Base-by-base conservation (phyloP, 2,329 filamentous ascomycete genomes). In the Neoscytalidium dimidiatum region DNA sequence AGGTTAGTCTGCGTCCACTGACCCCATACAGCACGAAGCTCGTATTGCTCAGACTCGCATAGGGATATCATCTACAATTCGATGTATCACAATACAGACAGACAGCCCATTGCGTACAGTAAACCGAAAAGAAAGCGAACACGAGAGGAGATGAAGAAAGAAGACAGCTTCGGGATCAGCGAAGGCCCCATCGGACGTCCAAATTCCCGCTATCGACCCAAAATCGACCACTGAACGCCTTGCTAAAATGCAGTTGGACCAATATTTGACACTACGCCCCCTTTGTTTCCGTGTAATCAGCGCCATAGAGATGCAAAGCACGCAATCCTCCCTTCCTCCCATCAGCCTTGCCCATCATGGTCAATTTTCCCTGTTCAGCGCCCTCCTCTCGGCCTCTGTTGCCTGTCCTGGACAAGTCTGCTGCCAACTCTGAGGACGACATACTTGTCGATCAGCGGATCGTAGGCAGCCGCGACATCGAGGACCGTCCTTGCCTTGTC, bases 391-490 rank as follows among this genome's bases (percentile, higher is more conserved):
- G 58, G 58, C 19, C 58, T 62, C 29, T 58, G 51, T 21, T 58
- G 51, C 23, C 38, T 64, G 8, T 58, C 41, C 51, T 49, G 51
- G 9, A 58, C 28, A 8, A 49, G 31, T 19, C 62, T 64, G 62
- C 52, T 46, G 5, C 51, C 41, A 4, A 31, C 62, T 21, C 29
- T 52, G 26, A 77, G 66, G 21, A 60, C 66, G 4, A 80, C 71
- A 63, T 75, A 83, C 44, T 76, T 76, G 9, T 70, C 73, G 26
- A 70, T 65, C 52, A 77, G 77, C 1, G 81, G 81, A 64, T 84
- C 80, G 67, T 84, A 85, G 4, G 72, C 75, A 4, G 75, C 79
- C 8, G 70, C 66, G 2, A 84, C 79, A 64, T 83, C 80, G n/a
- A 84, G 67, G 4, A 79, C 77, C 64, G 80, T 68, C 46, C 73